phyloP scores from a whole-genome alignment of 2,329 filamentous ascomycete species.

The Pyricularia grisea region DNA sequence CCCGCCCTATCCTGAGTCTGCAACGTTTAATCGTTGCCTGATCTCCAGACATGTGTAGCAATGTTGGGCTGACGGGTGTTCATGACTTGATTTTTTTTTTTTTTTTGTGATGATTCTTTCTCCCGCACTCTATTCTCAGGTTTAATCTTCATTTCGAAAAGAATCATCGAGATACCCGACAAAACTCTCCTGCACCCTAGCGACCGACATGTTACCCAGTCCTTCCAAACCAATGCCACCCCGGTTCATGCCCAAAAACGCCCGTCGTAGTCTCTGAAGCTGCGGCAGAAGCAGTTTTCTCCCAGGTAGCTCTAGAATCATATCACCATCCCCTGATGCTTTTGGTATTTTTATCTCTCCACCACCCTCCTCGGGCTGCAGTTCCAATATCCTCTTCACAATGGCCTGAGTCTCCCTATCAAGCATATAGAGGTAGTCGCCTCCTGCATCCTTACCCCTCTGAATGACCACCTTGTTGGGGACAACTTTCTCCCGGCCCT shows the following conservation, averaged over 20 bases:
- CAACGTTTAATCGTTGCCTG: neutral
- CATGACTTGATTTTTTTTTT: neutral
- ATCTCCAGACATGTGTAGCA: neutral
- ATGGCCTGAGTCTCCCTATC: constrained; percentile 73
- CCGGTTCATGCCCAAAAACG: constrained; percentile 68
- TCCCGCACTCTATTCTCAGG: neutral
- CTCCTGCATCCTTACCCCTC: constrained; percentile 49
- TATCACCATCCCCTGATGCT: constrained; percentile 14
- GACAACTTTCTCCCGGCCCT: constrained; percentile 48
- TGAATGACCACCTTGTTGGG: constrained; percentile 70
- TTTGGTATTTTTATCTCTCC: constrained; percentile 37
- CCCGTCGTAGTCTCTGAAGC: constrained; percentile 66
- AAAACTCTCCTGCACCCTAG: constrained; percentile 52
- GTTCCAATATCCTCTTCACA: constrained; percentile 58
- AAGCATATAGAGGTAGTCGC: constrained; percentile 72
- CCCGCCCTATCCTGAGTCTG: neutral
- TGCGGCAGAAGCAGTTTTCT: constrained; percentile 62
- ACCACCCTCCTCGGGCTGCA: constrained; percentile 55
- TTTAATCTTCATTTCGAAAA: constrained; percentile 48
- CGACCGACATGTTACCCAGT: constrained; percentile 42
- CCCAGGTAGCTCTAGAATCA: constrained; percentile 55
- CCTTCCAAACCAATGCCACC: constrained; percentile 53
- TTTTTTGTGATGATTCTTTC: too few species aligned
- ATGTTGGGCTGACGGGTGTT: neutral
- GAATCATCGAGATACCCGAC: constrained; percentile 58